Evolutionary conservation across 2,329 filamentous ascomycete species (phyloP).

Genomic region (Trichophaea hybrida): DNA sequence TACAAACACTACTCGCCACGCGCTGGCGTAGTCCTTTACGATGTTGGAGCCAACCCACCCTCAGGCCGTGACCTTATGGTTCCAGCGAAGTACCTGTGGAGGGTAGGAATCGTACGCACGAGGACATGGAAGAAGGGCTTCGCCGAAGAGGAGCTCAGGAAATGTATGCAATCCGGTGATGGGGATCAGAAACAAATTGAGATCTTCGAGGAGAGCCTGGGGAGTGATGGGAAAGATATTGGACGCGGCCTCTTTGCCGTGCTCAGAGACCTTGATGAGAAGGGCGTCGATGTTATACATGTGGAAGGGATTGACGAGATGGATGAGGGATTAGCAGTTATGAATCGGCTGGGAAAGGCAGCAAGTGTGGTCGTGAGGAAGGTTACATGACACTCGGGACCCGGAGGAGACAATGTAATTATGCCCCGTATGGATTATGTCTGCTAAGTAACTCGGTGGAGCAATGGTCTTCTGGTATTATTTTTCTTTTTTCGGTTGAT

Average conservation of each 20-base stretch:
- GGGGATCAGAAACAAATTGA: conserved; percentile 25
- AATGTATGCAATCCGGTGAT: neutral
- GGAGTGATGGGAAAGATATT: conserved; percentile 54
- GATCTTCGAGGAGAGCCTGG: conserved; percentile 58
- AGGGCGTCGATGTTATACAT: conserved; percentile 67
- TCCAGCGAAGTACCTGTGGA: conserved; percentile 14
- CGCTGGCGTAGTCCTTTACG: conserved; percentile 72
- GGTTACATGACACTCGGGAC: neutral
- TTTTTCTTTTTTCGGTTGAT: neutral
- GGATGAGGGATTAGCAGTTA: conserved; percentile 70
- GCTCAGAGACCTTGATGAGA: conserved; percentile 67
- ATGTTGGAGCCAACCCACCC: conserved; percentile 38
- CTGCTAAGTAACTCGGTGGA: neutral
- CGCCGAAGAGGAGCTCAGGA: conserved; percentile 29
- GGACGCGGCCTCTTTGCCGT: conserved; percentile 80
- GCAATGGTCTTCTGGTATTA: neutral
- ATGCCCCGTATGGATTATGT: neutral
- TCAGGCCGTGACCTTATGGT: conserved; percentile 28
- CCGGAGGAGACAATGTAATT: neutral
- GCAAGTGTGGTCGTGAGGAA: conserved; percentile 36
- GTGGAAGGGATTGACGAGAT: conserved; percentile 76
- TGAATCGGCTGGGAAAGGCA: conserved; percentile 70
- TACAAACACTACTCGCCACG: conserved; percentile 95
- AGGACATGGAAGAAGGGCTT: conserved; percentile 39
- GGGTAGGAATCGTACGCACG: conserved; percentile 44